phyloP scores from a whole-genome alignment of 108 stramenopile species.

The Nitzschia putrida region DNA sequence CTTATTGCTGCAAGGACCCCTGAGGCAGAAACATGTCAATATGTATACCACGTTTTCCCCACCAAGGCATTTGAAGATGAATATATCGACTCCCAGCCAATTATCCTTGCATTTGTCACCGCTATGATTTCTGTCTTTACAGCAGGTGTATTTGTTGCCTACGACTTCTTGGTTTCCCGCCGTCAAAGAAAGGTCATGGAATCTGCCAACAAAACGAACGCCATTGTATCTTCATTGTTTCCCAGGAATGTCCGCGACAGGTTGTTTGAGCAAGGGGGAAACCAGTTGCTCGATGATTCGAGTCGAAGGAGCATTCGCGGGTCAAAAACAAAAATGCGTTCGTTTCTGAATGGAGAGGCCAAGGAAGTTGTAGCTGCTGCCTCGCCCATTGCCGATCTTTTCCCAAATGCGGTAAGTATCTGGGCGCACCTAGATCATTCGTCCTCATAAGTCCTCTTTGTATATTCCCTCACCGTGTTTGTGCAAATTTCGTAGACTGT shows the following conservation, averaged over 20 bases:
- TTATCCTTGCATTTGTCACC: conserved; percentile 30
- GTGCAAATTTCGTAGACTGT: not conserved
- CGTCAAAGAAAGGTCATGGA: conserved; percentile 41
- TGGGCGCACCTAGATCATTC: not conserved
- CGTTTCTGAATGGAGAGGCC: not conserved
- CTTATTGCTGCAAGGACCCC: not conserved
- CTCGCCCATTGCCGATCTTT: conserved; percentile 29
- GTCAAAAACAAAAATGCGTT: not conserved
- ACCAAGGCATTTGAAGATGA: conserved; percentile 6
- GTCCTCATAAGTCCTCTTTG: not conserved
- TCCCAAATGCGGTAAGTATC: conserved; percentile 1
- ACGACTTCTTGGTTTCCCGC: conserved; percentile 32
- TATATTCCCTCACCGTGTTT: not conserved
- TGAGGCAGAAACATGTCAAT: conserved; percentile 18
- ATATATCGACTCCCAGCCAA: conserved; percentile 17
- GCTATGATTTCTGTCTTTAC: conserved; percentile 50
- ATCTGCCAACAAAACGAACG: conserved; percentile 19
- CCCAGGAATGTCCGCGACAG: conserved; percentile 19
- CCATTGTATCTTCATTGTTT: conserved; percentile 48
- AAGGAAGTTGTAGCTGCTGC: not conserved
- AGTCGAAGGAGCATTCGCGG: not conserved
- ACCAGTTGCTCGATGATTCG: not conserved
- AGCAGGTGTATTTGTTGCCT: conserved; percentile 10
- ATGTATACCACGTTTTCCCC: conserved; percentile 26
- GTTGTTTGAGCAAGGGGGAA: not conserved